phyloP scores from a whole-genome alignment of 2,329 filamentous ascomycete genomes.

The Penicillium sp. region DNA sequence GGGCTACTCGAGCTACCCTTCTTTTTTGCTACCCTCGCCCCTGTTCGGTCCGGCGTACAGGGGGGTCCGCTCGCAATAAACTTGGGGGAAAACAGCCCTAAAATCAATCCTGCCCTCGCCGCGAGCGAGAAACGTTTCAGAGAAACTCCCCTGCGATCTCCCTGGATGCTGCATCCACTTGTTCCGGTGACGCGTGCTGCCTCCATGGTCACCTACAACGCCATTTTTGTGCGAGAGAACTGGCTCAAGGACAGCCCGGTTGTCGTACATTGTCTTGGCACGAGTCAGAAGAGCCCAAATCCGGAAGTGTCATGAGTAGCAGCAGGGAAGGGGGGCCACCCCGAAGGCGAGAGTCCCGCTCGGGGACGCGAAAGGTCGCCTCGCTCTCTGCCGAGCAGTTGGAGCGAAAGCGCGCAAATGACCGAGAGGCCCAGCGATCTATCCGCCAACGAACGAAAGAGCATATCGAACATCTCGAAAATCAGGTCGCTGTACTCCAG shows the following conservation, averaged over 20 bases:
- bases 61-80: slow-evolving; percentile 3
- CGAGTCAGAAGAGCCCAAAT: neutral
- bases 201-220: slow-evolving; percentile 18
- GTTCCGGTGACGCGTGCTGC: slow-evolving; percentile 3
- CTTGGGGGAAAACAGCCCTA: neutral
- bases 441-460: slow-evolving; percentile 80
- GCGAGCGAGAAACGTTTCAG: neutral
- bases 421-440: slow-evolving; percentile 77
- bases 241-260: slow-evolving; percentile 10
- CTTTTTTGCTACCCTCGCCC: slow-evolving; percentile 3
- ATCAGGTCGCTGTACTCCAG: slow-evolving; percentile 34
- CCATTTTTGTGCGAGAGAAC: slow-evolving; percentile 8
- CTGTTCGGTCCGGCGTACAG: slow-evolving; percentile 15
- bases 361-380: slow-evolving; percentile 59
- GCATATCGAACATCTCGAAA: slow-evolving; percentile 70
- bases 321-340: slow-evolving; percentile 24
- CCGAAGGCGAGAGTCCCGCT: slow-evolving; percentile 50
- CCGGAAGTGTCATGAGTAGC: slow-evolving; percentile 25
- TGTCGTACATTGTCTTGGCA: slow-evolving; percentile 1
- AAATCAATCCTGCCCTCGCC: neutral
- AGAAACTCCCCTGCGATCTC: neutral
- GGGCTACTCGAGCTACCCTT: slow-evolving; percentile 8
- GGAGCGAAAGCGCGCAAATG: slow-evolving; percentile 61
- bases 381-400: slow-evolving; percentile 60
- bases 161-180: slow-evolving; percentile 14